These are phyloP conservation scores for Kwoniella botswanensis DNA, from an alignment of 768 basidiomycete species.

Conservation along the genomic window DNA sequence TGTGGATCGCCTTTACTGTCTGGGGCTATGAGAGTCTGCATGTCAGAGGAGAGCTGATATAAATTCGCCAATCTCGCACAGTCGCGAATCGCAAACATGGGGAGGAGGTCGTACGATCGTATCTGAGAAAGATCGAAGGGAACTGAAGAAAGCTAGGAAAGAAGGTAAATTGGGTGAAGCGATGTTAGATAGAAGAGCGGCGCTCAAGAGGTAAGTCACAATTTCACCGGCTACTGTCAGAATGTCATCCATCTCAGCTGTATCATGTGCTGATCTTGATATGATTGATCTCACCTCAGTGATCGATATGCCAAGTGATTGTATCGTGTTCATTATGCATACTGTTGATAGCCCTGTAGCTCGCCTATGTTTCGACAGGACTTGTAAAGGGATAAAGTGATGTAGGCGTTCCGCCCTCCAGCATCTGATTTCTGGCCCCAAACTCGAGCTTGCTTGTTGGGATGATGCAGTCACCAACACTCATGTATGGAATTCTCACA, in stretches of 20 bases:
- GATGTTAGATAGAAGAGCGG: constrained; percentile 56
- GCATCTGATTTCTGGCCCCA: no score
- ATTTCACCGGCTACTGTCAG: no score
- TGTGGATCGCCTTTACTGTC: not conserved
- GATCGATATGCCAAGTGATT: constrained; percentile 54
- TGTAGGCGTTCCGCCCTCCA: no score
- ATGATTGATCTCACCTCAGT: constrained; percentile 19
- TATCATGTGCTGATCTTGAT: not conserved
- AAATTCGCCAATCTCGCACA: not conserved
- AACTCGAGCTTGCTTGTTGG: no score
- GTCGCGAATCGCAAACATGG: constrained; percentile 54
- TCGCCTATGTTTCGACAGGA: no score
- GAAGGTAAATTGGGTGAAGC: constrained; percentile 56
- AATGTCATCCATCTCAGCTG: no score
- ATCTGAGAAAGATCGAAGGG: constrained; percentile 49
- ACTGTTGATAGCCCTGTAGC: not conserved
- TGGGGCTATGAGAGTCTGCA: no score
- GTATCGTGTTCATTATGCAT: not conserved
- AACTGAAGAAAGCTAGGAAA: constrained; percentile 55
- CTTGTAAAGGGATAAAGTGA: no score
- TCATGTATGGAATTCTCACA: no score
- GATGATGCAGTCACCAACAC: no score
- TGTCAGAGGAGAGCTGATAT: no score
- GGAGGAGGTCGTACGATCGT: constrained; percentile 50
- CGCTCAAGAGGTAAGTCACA: constrained; percentile 53